Evolutionary conservation across 176 grass and related monocot genomes (phyloP).

Genomic region (Oryza brachyantha): DNA sequence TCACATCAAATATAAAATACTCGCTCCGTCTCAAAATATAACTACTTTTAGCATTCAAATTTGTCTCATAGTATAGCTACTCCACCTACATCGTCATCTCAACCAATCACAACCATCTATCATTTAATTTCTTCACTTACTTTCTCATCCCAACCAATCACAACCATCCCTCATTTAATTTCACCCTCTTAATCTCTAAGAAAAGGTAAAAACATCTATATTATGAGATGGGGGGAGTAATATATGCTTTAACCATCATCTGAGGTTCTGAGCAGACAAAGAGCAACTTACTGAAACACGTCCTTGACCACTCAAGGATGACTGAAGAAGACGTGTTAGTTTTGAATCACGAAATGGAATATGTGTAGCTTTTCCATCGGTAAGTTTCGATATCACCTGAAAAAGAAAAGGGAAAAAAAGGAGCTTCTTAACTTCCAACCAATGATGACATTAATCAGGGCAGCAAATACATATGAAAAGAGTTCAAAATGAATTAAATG

Average conservation of each 20-base stretch:
- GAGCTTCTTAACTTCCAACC: not conserved
- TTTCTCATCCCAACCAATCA: no score
- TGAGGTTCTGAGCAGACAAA: not conserved
- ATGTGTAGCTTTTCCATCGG: constrained; percentile 92
- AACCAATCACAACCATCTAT: no score
- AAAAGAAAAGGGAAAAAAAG: constrained; percentile 8
- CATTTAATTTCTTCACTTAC: no score
- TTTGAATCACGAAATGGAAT: constrained; percentile 98
- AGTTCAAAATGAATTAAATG: constrained; percentile 15
- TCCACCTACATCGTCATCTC: no score
- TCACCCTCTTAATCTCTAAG: no score
- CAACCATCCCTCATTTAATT: no score
- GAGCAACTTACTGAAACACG: constrained; percentile 85
- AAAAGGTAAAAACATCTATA: no score
- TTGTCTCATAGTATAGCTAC: no score
- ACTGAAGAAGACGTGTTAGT: constrained; percentile 97
- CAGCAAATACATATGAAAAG: constrained; percentile 18
- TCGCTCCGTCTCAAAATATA: no score
- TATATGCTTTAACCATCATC: not conserved
- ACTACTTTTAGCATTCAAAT: no score
- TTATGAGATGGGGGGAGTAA: no score
- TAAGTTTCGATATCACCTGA: constrained; percentile 98
- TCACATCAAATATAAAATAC: not conserved
- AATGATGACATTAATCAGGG: not conserved
- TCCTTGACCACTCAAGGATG: constrained; percentile 97